Evolutionary conservation across 257 asterid species (phyloP).

Genomic region (Misopates orontium): DNA sequence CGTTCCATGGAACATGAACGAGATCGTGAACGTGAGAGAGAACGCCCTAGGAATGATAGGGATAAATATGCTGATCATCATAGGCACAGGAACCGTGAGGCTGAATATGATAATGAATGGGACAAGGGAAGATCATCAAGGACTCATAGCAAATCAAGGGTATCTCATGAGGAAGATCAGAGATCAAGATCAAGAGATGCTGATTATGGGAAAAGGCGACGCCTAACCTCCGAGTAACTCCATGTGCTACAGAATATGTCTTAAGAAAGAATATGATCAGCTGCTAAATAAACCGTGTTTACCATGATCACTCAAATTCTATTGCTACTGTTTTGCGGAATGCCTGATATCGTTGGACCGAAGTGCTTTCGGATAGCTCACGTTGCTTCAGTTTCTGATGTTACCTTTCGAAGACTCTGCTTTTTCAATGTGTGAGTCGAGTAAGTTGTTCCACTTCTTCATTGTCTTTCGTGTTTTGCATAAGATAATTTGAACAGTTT

Average conservation of each 20-base stretch:
- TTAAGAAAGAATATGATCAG: slow-evolving; percentile 26
- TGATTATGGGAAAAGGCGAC: slow-evolving; percentile 73
- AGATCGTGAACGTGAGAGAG: slow-evolving; percentile 51
- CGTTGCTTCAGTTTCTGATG: slow-evolving; percentile 27
- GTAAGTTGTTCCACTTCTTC: slow-evolving; percentile 42
- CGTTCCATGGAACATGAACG: slow-evolving; percentile 59
- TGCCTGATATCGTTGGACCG: slow-evolving; percentile 27
- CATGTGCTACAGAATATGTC: slow-evolving; percentile 13
- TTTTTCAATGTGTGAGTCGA: slow-evolving; percentile 36
- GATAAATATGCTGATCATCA: slow-evolving; percentile 67
- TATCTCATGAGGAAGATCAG: slow-evolving; percentile 61
- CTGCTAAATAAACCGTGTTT: slow-evolving; percentile 34
- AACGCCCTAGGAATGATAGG: slow-evolving; percentile 62
- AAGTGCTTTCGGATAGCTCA: slow-evolving; percentile 26
- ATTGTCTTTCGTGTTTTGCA: slow-evolving; percentile 13
- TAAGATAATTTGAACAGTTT: not conserved
- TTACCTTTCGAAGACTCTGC: slow-evolving; percentile 33
- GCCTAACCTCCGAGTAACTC: slow-evolving; percentile 60
- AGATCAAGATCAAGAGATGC: slow-evolving; percentile 78
- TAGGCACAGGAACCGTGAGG: slow-evolving; percentile 59
- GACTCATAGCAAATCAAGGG: slow-evolving; percentile 60
- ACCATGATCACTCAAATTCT: slow-evolving; percentile 32
- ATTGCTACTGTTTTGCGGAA: slow-evolving; percentile 33
- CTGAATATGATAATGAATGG: slow-evolving; percentile 66
- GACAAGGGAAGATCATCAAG: slow-evolving; percentile 77